Percentiles rank a stretch among this genome's conserved stretches.
Evolutionary conservation across 2,329 filamentous ascomycete genomes (phyloP).

Genomic region (Dactylellina cionopaga): DNA sequence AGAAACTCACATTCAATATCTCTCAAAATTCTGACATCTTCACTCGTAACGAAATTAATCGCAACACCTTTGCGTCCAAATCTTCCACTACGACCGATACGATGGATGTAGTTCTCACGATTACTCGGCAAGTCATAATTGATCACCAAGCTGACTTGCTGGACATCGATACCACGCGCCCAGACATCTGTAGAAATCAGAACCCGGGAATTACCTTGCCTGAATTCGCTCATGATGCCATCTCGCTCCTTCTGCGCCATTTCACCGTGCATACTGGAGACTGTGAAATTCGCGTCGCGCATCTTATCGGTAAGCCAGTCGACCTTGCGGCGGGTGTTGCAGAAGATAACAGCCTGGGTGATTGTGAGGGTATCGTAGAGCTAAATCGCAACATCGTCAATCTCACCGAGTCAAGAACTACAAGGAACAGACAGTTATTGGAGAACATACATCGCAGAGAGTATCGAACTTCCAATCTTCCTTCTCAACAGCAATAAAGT

Average conservation of each 20-base stretch:
- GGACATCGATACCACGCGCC: slow-evolving; percentile 98
- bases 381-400: not conserved
- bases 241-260: slow-evolving; percentile 99
- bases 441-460: slow-evolving; percentile 74
- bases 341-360: slow-evolving; percentile 99
- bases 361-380: slow-evolving; percentile 99
- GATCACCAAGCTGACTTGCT: slow-evolving; percentile 97
- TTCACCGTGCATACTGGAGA: slow-evolving; percentile 98
- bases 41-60: slow-evolving; percentile 99
- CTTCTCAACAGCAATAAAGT: slow-evolving; percentile 99
- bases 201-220: slow-evolving; percentile 93
- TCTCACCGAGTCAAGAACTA: too few relatives aligned
- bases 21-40: slow-evolving; percentile 94
- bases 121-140: slow-evolving; percentile 99
- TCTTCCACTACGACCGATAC: slow-evolving; percentile 92
- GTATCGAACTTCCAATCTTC: slow-evolving; percentile 99
- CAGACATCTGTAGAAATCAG: slow-evolving; percentile 97
- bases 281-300: slow-evolving; percentile 97
- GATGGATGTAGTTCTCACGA: slow-evolving; percentile 99
- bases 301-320: slow-evolving; percentile 99
- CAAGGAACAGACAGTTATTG: too few relatives aligned
- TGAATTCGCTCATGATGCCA: slow-evolving; percentile 99
- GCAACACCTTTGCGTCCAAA: slow-evolving; percentile 98
- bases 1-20: slow-evolving; percentile 82
- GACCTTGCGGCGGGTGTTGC: slow-evolving; percentile 98